A percentile compares a stretch with the other conserved stretches of the same genome.
phyloP scores from a whole-genome alignment of 371 early-diverging fungal species.

The Mortierella sp. region DNA sequence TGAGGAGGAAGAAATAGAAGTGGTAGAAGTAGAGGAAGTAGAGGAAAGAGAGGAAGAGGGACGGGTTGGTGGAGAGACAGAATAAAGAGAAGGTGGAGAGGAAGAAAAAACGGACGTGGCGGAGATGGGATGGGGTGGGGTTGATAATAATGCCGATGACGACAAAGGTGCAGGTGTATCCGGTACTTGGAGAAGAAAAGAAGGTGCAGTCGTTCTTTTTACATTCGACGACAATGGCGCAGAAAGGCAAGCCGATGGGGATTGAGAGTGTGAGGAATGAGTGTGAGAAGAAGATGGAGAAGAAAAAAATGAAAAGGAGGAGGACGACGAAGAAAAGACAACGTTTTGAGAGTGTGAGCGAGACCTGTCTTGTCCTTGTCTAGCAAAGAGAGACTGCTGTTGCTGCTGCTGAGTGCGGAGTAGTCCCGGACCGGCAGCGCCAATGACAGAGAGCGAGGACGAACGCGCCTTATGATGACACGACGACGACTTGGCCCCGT shows the following conservation, averaged over 20 bases:
- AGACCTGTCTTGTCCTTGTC: constrained; percentile 38
- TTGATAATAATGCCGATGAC: constrained; percentile 3
- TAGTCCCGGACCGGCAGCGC: not conserved
- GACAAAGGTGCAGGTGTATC: not conserved
- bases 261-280: not conserved
- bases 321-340: not conserved
- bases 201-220: not conserved
- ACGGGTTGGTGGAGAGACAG: constrained; percentile 10
- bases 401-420: constrained; percentile 2
- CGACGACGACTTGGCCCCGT: not conserved
- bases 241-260: constrained; percentile 4
- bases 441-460: not conserved
- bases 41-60: constrained; percentile 12
- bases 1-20: not conserved
- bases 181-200: not conserved
- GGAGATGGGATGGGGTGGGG: not conserved
- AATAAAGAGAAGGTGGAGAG: constrained; percentile 1
- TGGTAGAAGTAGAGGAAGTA: not conserved
- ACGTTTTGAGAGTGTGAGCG: constrained; percentile 25
- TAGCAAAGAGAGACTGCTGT: constrained; percentile 11
- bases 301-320: not conserved
- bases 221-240: not conserved
- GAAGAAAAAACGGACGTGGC: not conserved
- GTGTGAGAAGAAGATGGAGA: not conserved
- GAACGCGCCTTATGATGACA: constrained; percentile 9